Evolutionary conservation across 176 grass and related monocot species (phyloP).

Genomic region (Panicum miliaceum): DNA sequence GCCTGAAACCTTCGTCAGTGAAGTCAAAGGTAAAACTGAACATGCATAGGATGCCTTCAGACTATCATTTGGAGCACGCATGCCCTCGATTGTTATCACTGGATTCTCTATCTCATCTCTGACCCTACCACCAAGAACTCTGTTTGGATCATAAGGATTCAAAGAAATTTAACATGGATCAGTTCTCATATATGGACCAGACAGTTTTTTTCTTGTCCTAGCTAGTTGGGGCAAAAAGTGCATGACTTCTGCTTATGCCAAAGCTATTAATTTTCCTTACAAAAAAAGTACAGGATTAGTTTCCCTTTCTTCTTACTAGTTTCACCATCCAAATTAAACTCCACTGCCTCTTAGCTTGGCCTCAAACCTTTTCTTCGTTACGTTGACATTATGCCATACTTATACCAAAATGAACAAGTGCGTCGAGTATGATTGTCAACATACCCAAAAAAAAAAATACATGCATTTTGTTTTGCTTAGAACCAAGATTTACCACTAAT

Average conservation of each 20-base stretch:
- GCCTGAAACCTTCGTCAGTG: no score
- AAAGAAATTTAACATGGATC: neutral
- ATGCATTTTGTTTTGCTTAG: neutral
- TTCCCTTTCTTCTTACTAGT: neutral
- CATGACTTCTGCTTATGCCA: neutral
- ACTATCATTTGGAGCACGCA: neutral
- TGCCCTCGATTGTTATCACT: conserved; percentile 15
- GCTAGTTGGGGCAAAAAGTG: neutral
- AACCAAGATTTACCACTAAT: neutral
- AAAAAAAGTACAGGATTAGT: neutral
- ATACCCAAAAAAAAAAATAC: neutral
- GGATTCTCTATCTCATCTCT: conserved; percentile 33
- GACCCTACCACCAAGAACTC: conserved; percentile 18
- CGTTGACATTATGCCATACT: no score
- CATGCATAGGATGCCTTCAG: conserved; percentile 21
- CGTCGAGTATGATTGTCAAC: no score
- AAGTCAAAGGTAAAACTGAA: neutral
- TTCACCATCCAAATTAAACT: neutral
- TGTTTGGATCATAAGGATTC: neutral
- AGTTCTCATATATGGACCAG: neutral
- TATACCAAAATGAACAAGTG: neutral
- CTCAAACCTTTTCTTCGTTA: neutral
- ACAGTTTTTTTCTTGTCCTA: neutral
- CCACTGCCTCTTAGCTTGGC: neutral
- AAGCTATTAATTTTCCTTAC: neutral